A percentile compares a stretch with the other conserved stretches of the same genome.
Evolutionary conservation across 495 filamentous ascomycete genomes (phyloP).

Genomic region (Bathelium albidoporum): DNA sequence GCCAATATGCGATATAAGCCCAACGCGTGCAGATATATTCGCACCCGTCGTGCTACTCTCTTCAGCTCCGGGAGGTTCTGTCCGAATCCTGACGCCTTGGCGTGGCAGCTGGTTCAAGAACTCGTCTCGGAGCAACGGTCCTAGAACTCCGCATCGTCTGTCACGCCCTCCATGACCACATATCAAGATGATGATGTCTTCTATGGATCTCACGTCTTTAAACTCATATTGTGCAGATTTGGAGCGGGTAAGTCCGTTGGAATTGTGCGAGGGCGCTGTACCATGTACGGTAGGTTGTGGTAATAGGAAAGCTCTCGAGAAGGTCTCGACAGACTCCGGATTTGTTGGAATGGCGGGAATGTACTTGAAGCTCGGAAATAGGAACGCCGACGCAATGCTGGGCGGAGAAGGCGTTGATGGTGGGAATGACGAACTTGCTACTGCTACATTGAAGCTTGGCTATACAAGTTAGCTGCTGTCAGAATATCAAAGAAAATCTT

Average conservation of each 20-base stretch:
- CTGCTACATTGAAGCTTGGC: slow-evolving; percentile 70
- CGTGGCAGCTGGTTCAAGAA: slow-evolving; percentile 46
- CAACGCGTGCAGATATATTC: slow-evolving; percentile 44
- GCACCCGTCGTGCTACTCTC: slow-evolving; percentile 6
- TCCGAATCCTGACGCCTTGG: slow-evolving; percentile 25
- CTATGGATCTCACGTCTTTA: slow-evolving; percentile 41
- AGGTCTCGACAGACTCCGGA: slow-evolving; percentile 36
- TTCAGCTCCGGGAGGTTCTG: slow-evolving; percentile 7
- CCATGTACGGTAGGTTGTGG: slow-evolving; percentile 50
- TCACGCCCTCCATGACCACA: slow-evolving; percentile 79
- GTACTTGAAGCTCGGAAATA: slow-evolving; percentile 72
- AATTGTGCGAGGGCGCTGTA: slow-evolving; percentile 39
- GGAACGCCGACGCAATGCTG: slow-evolving; percentile 48
- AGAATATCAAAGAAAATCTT: background rate
- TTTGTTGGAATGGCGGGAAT: slow-evolving; percentile 57
- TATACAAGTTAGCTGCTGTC: slow-evolving; percentile 27
- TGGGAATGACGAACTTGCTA: slow-evolving; percentile 60
- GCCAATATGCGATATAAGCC: slow-evolving; percentile 75
- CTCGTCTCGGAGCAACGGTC: slow-evolving; percentile 56
- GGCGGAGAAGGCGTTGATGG: slow-evolving; percentile 30
- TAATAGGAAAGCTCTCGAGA: slow-evolving; percentile 48
- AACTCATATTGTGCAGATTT: slow-evolving; percentile 31
- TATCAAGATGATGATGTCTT: slow-evolving; percentile 63
- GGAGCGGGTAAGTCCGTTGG: slow-evolving; percentile 27
- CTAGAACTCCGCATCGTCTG: slow-evolving; percentile 67